Evolutionary conservation across 345 rosid species (phyloP).

Genomic region (Salix dunnii): DNA sequence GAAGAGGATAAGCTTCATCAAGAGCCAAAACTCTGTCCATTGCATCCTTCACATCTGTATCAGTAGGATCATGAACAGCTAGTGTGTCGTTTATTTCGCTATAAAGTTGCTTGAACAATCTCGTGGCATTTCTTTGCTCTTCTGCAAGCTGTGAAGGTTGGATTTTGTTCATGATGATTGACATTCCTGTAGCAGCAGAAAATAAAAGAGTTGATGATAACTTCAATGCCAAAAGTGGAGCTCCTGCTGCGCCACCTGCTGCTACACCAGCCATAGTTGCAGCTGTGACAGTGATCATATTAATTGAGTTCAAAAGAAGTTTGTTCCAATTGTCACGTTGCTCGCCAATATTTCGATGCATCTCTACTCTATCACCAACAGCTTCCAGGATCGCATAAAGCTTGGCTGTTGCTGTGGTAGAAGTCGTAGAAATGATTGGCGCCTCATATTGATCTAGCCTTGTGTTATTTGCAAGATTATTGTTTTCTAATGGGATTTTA

Average conservation of each 20-base stretch:
- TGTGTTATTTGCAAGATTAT: not conserved
- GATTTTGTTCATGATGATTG: slow-evolving; percentile 32
- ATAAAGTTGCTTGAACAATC: slow-evolving; percentile 33
- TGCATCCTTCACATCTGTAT: slow-evolving; percentile 17
- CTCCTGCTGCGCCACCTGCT: slow-evolving; percentile 16
- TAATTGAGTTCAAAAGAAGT: slow-evolving; percentile 56
- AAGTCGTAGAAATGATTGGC: not conserved
- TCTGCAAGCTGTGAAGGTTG: slow-evolving; percentile 47
- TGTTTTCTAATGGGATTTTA: slow-evolving; percentile 4
- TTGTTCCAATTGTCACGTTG: slow-evolving; percentile 69
- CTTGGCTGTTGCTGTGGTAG: slow-evolving; percentile 23
- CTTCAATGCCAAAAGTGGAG: slow-evolving; percentile 39
- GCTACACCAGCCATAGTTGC: slow-evolving; percentile 54
- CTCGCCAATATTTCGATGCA: slow-evolving; percentile 61
- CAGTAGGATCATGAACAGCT: slow-evolving; percentile 5
- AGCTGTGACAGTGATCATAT: slow-evolving; percentile 62
- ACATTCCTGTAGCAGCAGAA: slow-evolving; percentile 32
- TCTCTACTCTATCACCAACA: slow-evolving; percentile 60
- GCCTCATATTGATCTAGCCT: not conserved
- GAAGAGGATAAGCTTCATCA: slow-evolving; percentile 39
- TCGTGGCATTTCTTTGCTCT: slow-evolving; percentile 38
- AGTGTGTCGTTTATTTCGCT: slow-evolving; percentile 19
- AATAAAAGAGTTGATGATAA: slow-evolving; percentile 36
- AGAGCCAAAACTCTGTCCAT: slow-evolving; percentile 32
- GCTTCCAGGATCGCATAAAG: slow-evolving; percentile 49